Conservation (phyloP, 495 filamentous ascomycete species). For the Cetradonia linearis region DNA sequence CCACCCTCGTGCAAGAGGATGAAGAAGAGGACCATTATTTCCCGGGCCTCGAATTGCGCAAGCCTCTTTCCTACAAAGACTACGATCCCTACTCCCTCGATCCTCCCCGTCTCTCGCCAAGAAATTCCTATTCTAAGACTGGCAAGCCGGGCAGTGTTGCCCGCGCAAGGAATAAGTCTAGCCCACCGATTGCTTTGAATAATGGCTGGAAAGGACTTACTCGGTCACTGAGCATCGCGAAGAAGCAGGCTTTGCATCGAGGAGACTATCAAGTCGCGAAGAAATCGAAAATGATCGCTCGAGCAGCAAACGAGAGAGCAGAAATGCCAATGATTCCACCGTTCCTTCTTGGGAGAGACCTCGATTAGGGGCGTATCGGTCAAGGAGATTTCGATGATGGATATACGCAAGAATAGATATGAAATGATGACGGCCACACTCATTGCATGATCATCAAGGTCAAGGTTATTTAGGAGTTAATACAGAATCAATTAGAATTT, state of each 20-base stretch:
- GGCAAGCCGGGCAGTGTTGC: constrained; percentile 20
- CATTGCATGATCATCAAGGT: background rate
- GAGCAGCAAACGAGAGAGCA: constrained; percentile 22
- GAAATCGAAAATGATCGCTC: constrained; percentile 24
- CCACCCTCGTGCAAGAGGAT: constrained; percentile 6
- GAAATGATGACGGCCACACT: background rate
- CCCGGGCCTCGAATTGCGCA: constrained; percentile 17
- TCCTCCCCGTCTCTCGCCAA: constrained; percentile 20
- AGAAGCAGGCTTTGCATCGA: constrained; percentile 14
- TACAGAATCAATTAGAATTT: background rate
- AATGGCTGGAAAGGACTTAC: constrained; percentile 17
- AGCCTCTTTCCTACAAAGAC: constrained; percentile 18
- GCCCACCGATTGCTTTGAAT: constrained; percentile 9
- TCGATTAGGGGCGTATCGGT: background rate
- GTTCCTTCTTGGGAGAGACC: constrained; percentile 7
- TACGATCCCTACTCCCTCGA: constrained; percentile 25
- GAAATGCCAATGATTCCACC: constrained; percentile 18
- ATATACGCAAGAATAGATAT: background rate
- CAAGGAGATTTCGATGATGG: background rate
- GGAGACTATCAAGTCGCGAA: constrained; percentile 19
- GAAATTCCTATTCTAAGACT: constrained; percentile 16
- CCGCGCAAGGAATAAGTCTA: constrained; percentile 17
- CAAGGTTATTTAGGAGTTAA: background rate
- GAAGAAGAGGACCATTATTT: constrained; percentile 21
- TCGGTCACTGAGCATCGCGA: constrained; percentile 17